phyloP scores from a whole-genome alignment of 129 eudicot genomes.

The Glebionis coronaria region DNA sequence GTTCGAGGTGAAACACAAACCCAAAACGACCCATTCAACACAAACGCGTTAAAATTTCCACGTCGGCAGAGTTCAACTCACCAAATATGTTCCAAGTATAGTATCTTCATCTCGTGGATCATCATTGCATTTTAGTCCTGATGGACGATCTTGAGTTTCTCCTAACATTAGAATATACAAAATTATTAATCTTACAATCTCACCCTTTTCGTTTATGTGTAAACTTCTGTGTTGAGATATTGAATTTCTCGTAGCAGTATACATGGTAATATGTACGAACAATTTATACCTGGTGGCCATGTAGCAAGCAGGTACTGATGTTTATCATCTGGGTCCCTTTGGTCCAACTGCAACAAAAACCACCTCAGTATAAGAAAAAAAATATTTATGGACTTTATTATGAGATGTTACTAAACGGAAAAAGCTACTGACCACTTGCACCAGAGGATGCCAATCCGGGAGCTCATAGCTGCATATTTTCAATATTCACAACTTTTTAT shows the following conservation, averaged over 20 bases:
- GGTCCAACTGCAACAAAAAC: slow-evolving; percentile 35
- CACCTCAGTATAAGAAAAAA: background rate
- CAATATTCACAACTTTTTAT: background rate
- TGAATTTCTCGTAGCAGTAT: background rate
- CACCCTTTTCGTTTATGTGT: no score
- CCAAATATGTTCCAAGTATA: slow-evolving; percentile 43
- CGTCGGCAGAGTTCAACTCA: slow-evolving; percentile 12
- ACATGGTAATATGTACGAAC: background rate
- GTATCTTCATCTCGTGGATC: slow-evolving; percentile 14
- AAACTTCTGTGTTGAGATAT: background rate
- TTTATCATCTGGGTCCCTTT: slow-evolving; percentile 38
- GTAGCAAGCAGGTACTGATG: slow-evolving; percentile 45
- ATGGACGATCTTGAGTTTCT: background rate
- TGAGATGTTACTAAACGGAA: background rate
- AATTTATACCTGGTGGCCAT: slow-evolving; percentile 35
- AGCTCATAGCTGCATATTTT: slow-evolving; percentile 48
- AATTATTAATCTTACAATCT: no score
- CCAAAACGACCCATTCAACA: no score
- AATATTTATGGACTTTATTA: background rate
- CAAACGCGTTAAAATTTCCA: no score
- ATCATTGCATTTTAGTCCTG: background rate
- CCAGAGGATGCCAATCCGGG: slow-evolving; percentile 48
- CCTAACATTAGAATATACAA: slow-evolving; percentile 7
- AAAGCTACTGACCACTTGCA: slow-evolving; percentile 35
- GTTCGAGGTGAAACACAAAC: no score